Percentiles rank a stretch among this genome's conserved stretches.
phyloP scores from a whole-genome alignment of 2,329 filamentous ascomycete species.

The Ceratocystis lukuohia region DNA sequence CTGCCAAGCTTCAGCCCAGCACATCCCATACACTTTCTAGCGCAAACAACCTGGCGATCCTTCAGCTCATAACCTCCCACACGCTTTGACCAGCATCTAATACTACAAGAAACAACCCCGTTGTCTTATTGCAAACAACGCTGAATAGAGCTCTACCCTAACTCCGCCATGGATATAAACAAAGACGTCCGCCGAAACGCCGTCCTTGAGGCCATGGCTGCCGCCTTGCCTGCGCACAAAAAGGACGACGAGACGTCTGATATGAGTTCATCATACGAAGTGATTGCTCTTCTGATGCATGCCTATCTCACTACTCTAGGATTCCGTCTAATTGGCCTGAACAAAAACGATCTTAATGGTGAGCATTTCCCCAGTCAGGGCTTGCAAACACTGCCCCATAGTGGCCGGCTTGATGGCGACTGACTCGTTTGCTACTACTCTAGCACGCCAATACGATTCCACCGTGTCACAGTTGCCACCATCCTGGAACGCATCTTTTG shows the following conservation, averaged over 20 bases:
- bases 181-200: conserved; percentile 33
- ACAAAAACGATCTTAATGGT: conserved; percentile 67
- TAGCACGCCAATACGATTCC: conserved; percentile 42
- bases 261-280: conserved; percentile 63
- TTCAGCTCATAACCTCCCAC: too few species aligned
- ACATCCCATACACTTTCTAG: too few species aligned
- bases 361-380: conserved; percentile 14
- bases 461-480: conserved; percentile 52
- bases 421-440: not conserved
- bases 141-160: not conserved
- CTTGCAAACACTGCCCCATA: too few species aligned
- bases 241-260: conserved; percentile 43
- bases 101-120: too few species aligned
- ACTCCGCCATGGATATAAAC: conserved; percentile 16
- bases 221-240: conserved; percentile 43
- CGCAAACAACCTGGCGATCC: too few species aligned
- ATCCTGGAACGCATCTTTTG: conserved; percentile 65
- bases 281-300: conserved; percentile 70
- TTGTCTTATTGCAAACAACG: too few species aligned
- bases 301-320: conserved; percentile 67
- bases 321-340: conserved; percentile 71
- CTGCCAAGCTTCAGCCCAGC: too few species aligned
- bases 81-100: too few species aligned
- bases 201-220: conserved; percentile 44
- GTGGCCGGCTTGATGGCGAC: not conserved